Evolutionary conservation across 306 rosid genomes (phyloP).

Genomic region (Elaeagnus macrophylla): DNA sequence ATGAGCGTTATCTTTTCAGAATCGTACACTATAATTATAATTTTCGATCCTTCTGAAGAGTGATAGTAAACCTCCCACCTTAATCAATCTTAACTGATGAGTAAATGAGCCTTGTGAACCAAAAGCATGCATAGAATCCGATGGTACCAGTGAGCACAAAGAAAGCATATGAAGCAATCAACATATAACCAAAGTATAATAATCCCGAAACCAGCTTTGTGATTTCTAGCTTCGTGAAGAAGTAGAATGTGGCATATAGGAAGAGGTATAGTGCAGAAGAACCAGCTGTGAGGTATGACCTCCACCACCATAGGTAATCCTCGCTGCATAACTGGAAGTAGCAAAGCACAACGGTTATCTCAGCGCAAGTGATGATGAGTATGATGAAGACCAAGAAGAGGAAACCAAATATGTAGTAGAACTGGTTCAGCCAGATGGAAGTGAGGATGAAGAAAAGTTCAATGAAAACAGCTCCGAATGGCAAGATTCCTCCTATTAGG

Average conservation of each 20-base stretch:
- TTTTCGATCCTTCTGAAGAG: slow-evolving; percentile 26
- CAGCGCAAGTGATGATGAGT: slow-evolving; percentile 87
- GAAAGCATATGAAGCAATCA: slow-evolving; percentile 84
- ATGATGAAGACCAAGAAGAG: slow-evolving; percentile 89
- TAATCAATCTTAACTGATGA: slow-evolving; percentile 93
- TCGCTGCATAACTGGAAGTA: slow-evolving; percentile 98
- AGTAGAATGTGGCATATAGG: slow-evolving; percentile 92
- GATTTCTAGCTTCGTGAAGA: slow-evolving; percentile 99
- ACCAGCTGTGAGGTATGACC: slow-evolving; percentile 89
- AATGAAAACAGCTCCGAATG: slow-evolving; percentile 95
- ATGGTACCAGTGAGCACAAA: slow-evolving; percentile 94
- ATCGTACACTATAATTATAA: slow-evolving; percentile 46
- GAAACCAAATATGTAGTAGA: slow-evolving; percentile 95
- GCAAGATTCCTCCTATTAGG: slow-evolving; percentile 92
- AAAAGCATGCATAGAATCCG: slow-evolving; percentile 91
- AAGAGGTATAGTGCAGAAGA: slow-evolving; percentile 92
- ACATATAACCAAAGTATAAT: slow-evolving; percentile 91
- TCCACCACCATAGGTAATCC: slow-evolving; percentile 99
- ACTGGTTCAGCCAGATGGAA: slow-evolving; percentile 98
- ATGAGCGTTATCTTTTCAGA: slow-evolving; percentile 40
- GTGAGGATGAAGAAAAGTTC: slow-evolving; percentile 98
- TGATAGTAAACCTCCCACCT: slow-evolving; percentile 22
- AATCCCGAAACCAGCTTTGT: slow-evolving; percentile 79
- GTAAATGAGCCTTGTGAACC: slow-evolving; percentile 98
- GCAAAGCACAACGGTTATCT: slow-evolving; percentile 90